Percentiles rank a stretch among this genome's conserved stretches.
phyloP scores from a whole-genome alignment of 495 filamentous ascomycete species.

The Bacidia rubella region DNA sequence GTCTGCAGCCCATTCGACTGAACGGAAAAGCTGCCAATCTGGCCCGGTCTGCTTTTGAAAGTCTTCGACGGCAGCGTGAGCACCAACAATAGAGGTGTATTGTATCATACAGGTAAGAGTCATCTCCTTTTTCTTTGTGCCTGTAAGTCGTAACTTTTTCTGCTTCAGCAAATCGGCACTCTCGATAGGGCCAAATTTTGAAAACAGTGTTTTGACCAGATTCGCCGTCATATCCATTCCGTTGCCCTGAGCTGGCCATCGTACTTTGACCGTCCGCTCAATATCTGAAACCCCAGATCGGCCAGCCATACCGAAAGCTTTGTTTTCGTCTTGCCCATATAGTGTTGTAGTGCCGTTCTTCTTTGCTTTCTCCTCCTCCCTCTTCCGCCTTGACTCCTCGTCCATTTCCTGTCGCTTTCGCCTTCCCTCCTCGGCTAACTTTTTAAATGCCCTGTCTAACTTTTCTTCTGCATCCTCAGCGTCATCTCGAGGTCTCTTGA shows the following conservation, averaged over 20 bases:
- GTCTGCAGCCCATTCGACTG: conserved; percentile 43
- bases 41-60: conserved; percentile 29
- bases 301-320: neutral
- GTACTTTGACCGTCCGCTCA: conserved; percentile 46
- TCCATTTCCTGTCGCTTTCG: conserved; percentile 36
- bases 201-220: conserved; percentile 31
- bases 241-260: conserved; percentile 39
- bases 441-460: conserved; percentile 43
- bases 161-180: conserved; percentile 40
- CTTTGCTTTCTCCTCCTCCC: conserved; percentile 28
- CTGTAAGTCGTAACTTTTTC: conserved; percentile 38
- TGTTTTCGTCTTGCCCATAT: neutral
- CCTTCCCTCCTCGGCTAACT: conserved; percentile 52
- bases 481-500: conserved; percentile 26
- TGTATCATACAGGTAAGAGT: conserved; percentile 42
- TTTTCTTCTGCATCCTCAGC: conserved; percentile 45
- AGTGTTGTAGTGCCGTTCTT: conserved; percentile 16
- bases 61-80: conserved; percentile 46
- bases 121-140: conserved; percentile 39
- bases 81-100: conserved; percentile 44
- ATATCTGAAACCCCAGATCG: conserved; percentile 33
- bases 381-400: conserved; percentile 31
- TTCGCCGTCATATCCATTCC: conserved; percentile 33
- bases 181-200: conserved; percentile 43
- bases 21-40: conserved; percentile 36